Percentiles rank a stretch among this genome's conserved stretches.
Evolutionary conservation across 306 rosid genomes (phyloP).

Genomic region (Biancaea sappan): DNA sequence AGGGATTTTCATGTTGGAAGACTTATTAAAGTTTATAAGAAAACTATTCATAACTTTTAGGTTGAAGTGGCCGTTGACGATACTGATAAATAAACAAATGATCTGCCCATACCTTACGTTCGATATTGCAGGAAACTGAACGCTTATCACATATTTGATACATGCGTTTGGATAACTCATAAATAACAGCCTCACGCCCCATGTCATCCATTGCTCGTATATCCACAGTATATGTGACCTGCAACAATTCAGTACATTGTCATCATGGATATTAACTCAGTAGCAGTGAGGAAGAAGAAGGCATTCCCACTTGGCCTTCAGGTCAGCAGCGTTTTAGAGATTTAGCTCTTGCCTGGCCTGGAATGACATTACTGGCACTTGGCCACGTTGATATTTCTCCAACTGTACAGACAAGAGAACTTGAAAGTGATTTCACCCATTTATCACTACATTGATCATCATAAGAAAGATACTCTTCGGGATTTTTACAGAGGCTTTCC

Average conservation of each 20-base stretch:
- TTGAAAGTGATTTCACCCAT: constrained; percentile 69
- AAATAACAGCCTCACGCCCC: constrained; percentile 86
- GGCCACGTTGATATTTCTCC: constrained; percentile 99
- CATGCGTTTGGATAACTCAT: constrained; percentile 68
- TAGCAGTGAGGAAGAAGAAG: constrained; percentile 1
- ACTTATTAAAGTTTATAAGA: background rate
- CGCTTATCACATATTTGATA: constrained; percentile 83
- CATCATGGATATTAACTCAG: background rate
- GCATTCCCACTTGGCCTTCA: constrained; percentile 28
- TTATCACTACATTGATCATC: constrained; percentile 71
- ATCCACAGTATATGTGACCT: constrained; percentile 93
- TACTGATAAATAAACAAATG: background rate
- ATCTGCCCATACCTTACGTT: constrained; percentile 65
- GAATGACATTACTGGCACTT: constrained; percentile 97
- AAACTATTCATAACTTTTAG: background rate
- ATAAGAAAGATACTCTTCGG: constrained; percentile 67
- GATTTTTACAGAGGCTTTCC: constrained; percentile 83
- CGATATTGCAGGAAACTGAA: constrained; percentile 79
- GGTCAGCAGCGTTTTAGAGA: constrained; percentile 29
- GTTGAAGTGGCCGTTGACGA: background rate
- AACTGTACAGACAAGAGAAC: constrained; percentile 92
- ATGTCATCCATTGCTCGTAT: constrained; percentile 82
- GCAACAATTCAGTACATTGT: constrained; percentile 32
- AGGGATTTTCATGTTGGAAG: no score
- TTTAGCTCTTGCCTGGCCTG: constrained; percentile 87